Evolutionary conservation across 148 eudicot species (phyloP), one percentile per base, ranked within the genome.

Genomic region (Salicornia ramosissima): DNA sequence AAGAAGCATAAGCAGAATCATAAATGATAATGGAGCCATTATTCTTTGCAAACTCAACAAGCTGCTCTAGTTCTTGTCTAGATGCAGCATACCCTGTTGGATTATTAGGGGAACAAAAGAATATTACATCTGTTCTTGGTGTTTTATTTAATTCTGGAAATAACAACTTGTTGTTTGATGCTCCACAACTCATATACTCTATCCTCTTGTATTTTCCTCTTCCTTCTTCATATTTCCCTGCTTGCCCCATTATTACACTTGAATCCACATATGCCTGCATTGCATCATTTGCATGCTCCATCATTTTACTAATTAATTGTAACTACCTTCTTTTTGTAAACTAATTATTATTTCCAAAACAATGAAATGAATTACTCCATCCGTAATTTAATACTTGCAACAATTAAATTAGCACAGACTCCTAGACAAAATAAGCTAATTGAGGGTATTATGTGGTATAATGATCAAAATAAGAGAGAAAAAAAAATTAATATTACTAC

Each of bases 11-110:
- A 2, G 97, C 97, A 26, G 97, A 82, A 69, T 89, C 97, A 66
- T 83, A 87, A 2, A 87, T 86, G 21, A 92, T 87, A 9, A 92
- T 87, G 0, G 93, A 92, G 13, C 97, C 93, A 60, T 92, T 89
- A 7, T 50, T 24, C 49, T 65, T 75, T 4, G 96, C 96, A 75
- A 89, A 87, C 1, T 89, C 75, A 13, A 92, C 91, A 12, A 92
- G 87, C 12, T 83, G 83, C 49, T 75, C 39, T 50, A 89, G 74
- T 55, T 92, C 91, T 25, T 57, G 56, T 34, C 82, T 47, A 8
- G 97, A 72, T 10, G 96, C 91, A 53, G 97, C 91, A 52, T 89
- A 86, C 22, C 96, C 96, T 1, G 97, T 92, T 9, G 96, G 97
- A 68, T 92, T 92, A 65, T 92, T 89, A 10, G 97, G 96, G 7